Percentiles rank a stretch among this genome's conserved stretches.
phyloP scores from a whole-genome alignment of 83 land plant genomes.

The Diphasiastrum complanatum region DNA sequence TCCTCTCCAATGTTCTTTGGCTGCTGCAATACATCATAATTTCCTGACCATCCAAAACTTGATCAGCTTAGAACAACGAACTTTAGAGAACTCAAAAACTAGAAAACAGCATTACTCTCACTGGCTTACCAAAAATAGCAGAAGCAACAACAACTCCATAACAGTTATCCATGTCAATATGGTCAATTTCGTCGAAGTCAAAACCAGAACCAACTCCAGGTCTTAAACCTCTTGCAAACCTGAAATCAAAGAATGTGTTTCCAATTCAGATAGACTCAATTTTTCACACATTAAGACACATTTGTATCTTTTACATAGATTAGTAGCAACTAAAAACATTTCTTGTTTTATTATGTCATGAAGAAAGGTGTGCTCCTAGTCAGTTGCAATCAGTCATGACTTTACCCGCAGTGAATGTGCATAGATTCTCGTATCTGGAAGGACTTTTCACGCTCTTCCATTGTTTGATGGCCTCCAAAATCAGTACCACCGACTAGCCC shows the following conservation, averaged over 20 bases:
- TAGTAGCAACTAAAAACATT: too few relatives aligned
- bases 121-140: constrained; percentile 16
- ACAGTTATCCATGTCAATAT: constrained; percentile 11
- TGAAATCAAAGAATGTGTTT: too few relatives aligned
- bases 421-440: constrained; percentile 7
- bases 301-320: too few relatives aligned
- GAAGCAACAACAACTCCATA: constrained; percentile 6
- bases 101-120: too few relatives aligned
- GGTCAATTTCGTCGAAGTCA: neutral
- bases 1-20: constrained; percentile 7
- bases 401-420: constrained; percentile 13
- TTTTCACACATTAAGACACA: too few relatives aligned
- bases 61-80: too few relatives aligned
- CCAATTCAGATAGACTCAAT: too few relatives aligned
- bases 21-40: constrained; percentile 13
- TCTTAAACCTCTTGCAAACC: constrained; percentile 5
- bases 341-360: too few relatives aligned
- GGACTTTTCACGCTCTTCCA: constrained; percentile 6
- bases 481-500: neutral
- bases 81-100: too few relatives aligned
- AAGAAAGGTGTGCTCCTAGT: too few relatives aligned
- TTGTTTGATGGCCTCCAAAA: constrained; percentile 12
- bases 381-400: too few relatives aligned
- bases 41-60: constrained; percentile 13
- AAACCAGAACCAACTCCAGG: constrained; percentile 18